Percentiles rank a stretch among this genome's conserved stretches.
These are phyloP conservation scores for Ustilago esculenta DNA, from an alignment of 1,284 basidiomycete species.

Conservation along the genomic window DNA sequence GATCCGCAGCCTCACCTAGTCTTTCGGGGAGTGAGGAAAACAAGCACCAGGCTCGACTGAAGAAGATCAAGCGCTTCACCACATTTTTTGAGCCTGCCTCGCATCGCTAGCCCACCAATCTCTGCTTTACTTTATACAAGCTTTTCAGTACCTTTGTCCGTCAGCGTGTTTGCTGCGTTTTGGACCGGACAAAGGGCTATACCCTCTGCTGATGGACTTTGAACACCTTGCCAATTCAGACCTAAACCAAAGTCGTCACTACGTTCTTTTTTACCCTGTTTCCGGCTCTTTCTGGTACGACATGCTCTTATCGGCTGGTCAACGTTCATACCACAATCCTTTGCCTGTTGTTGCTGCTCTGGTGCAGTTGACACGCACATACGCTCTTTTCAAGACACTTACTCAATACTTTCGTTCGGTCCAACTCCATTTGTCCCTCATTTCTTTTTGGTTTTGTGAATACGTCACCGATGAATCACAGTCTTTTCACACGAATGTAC, in stretches of 20 bases:
- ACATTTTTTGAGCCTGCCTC: slow-evolving; percentile 48
- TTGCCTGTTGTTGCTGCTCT: too few species aligned
- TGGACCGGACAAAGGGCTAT: slow-evolving; percentile 28
- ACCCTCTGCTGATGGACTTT: slow-evolving; percentile 6
- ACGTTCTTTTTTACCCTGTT: too few species aligned
- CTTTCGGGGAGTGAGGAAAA: slow-evolving; percentile 46
- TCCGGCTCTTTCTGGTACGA: too few species aligned
- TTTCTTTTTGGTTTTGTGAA: slow-evolving; percentile 6
- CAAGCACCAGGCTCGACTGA: slow-evolving; percentile 42
- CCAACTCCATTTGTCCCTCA: slow-evolving; percentile 35
- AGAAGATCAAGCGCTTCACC: slow-evolving; percentile 57
- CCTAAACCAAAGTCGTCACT: too few species aligned
- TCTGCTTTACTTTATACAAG: too few species aligned
- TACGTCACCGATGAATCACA: background rate
- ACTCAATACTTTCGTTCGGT: slow-evolving; percentile 7
- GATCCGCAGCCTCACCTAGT: slow-evolving; percentile 37
- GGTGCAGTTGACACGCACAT: background rate
- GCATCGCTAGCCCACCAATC: slow-evolving; percentile 15
- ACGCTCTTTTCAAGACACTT: background rate
- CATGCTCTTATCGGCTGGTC: too few species aligned
- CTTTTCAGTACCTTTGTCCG: slow-evolving; percentile 14
- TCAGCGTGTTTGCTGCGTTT: background rate
- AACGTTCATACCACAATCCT: background rate
- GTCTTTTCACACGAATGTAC: background rate
- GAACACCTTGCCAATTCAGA: too few species aligned